Conservation (phyloP, 306 rosid genomes). For the Purshia tridentata region DNA sequence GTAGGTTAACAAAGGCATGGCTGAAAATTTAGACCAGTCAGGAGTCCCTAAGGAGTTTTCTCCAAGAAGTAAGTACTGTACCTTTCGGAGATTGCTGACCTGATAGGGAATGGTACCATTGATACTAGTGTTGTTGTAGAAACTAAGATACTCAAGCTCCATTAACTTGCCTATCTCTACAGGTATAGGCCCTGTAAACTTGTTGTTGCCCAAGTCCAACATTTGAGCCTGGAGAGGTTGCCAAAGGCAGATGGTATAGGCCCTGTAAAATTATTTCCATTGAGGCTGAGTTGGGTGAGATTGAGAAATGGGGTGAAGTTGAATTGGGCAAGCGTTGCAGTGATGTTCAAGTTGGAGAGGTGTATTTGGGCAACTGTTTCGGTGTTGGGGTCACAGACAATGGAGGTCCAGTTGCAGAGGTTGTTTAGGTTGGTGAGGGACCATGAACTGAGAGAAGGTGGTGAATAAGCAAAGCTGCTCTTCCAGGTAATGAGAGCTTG, state of each 20-base stretch:
- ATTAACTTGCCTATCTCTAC: no score
- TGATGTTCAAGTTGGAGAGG: constrained; percentile 34
- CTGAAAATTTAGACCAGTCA: constrained; percentile 52
- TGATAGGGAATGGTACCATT: constrained; percentile 52
- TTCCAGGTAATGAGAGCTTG: background rate
- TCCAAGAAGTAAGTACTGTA: constrained; percentile 55
- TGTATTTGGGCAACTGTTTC: constrained; percentile 34
- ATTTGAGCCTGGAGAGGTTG: constrained; percentile 43
- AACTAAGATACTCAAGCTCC: no score
- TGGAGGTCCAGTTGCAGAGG: constrained; percentile 57
- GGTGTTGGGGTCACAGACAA: constrained; percentile 38
- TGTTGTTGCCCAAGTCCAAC: constrained; percentile 48
- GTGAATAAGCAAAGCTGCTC: constrained; percentile 39
- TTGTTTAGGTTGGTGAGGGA: constrained; percentile 42
- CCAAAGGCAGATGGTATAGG: constrained; percentile 53
- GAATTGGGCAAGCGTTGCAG: constrained; percentile 36
- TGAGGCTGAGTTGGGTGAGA: constrained; percentile 49
- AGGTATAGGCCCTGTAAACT: constrained; percentile 11
- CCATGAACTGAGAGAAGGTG: constrained; percentile 44
- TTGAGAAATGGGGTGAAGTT: constrained; percentile 42
- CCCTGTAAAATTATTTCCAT: constrained; percentile 38
- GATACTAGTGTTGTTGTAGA: constrained; percentile 41
- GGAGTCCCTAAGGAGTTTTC: constrained; percentile 33
- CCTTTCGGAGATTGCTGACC: constrained; percentile 52
- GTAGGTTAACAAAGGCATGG: constrained; percentile 41